Conservation (phyloP, 2,329 filamentous ascomycete genomes). For the Phialemoniopsis sp. region DNA sequence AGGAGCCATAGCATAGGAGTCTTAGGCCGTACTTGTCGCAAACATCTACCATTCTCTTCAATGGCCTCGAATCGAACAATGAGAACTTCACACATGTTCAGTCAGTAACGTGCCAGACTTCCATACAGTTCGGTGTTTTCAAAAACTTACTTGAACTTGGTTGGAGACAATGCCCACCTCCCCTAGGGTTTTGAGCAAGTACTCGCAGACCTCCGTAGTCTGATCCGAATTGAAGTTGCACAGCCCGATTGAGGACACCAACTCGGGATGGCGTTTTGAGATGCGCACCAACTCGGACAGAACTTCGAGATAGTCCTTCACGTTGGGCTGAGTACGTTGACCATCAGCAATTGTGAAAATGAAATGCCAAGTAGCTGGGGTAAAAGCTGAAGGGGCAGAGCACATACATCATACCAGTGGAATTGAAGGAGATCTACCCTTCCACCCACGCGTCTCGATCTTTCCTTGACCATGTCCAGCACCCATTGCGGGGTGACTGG, state of each 20-base stretch:
- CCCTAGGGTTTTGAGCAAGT: conserved; percentile 20
- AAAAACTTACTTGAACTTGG: conserved; percentile 25
- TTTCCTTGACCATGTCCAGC: conserved; percentile 20
- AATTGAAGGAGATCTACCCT: conserved; percentile 28
- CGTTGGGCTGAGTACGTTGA: too few relatives aligned
- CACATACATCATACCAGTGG: conserved; percentile 27
- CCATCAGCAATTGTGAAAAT: too few relatives aligned
- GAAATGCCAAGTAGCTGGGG: conserved; percentile 14
- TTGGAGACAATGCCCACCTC: conserved; percentile 23
- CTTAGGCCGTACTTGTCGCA: conserved; percentile 23
- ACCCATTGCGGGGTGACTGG: conserved; percentile 20
- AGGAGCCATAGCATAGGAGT: conserved; percentile 25
- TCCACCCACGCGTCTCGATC: conserved; percentile 23
- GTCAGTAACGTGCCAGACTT: too few relatives aligned
- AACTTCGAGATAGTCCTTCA: conserved; percentile 26
- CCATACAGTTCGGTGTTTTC: too few relatives aligned
- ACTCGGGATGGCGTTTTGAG: conserved; percentile 17
- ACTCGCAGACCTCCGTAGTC: conserved; percentile 22
- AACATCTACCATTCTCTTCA: conserved; percentile 18
- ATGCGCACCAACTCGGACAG: conserved; percentile 22
- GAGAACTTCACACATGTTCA: conserved; percentile 21
- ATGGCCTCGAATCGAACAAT: conserved; percentile 23
- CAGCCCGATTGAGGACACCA: conserved; percentile 22
- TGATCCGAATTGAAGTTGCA: conserved; percentile 28
- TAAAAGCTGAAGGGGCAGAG: neutral